Conservation (phyloP, 2,329 filamentous ascomycete species). For the Colletotrichum echinochloae region DNA sequence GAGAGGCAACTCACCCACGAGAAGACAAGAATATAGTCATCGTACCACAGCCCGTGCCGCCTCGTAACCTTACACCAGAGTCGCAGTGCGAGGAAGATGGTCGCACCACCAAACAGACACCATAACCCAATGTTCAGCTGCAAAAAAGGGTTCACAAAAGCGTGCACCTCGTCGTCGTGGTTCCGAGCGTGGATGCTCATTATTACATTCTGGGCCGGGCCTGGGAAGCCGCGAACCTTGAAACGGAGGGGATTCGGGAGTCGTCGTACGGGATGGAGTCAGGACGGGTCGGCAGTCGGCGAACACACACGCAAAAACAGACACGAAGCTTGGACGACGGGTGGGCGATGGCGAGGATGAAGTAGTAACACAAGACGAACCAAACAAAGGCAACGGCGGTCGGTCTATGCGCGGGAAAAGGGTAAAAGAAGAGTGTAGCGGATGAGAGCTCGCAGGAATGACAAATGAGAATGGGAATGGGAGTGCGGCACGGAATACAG, state of each 20-base stretch:
- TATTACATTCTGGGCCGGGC: conserved; percentile 36
- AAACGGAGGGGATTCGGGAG: background rate
- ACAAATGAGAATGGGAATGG: conserved; percentile 30
- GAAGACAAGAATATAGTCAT: conserved; percentile 53
- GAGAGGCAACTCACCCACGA: conserved; percentile 49
- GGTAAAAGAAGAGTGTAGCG: conserved; percentile 30
- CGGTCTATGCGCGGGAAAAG: conserved; percentile 24
- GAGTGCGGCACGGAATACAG: conserved; percentile 28
- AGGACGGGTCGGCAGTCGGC: background rate
- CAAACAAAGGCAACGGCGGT: conserved; percentile 32
- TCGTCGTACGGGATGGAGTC: background rate
- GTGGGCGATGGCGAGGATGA: conserved; percentile 7
- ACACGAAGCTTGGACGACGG: background rate
- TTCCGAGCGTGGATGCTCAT: conserved; percentile 41
- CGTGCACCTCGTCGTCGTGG: conserved; percentile 44
- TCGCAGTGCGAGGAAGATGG: conserved; percentile 47
- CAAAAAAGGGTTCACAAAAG: conserved; percentile 46
- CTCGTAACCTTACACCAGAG: conserved; percentile 52
- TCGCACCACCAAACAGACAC: conserved; percentile 49
- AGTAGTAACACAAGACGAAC: conserved; percentile 36
- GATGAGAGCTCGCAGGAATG: conserved; percentile 32
- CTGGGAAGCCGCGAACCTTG: conserved; percentile 11
- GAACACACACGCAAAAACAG: background rate
- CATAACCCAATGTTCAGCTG: conserved; percentile 51
- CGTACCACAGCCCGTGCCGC: conserved; percentile 54